phyloP scores from a whole-genome alignment of 768 basidiomycete species.

The Pholiota conissans region DNA sequence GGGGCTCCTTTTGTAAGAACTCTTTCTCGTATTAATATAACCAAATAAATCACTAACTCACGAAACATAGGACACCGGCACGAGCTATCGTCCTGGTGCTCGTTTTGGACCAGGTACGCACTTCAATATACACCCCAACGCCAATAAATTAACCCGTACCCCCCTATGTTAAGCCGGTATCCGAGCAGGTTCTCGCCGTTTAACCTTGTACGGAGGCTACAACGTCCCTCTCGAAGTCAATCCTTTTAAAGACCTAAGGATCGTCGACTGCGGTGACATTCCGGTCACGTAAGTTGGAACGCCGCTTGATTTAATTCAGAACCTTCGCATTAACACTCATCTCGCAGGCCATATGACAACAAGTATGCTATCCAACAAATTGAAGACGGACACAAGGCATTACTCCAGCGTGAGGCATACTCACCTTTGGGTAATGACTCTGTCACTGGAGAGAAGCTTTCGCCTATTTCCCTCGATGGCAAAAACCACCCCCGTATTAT shows the following conservation, averaged over 20 bases:
- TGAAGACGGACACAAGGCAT: conserved; percentile 67
- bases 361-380: conserved; percentile 73
- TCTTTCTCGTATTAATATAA: conserved; percentile 1
- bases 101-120: conserved; percentile 68
- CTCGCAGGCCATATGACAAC: conserved; percentile 70
- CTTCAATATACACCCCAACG: background rate
- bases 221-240: conserved; percentile 74
- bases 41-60: background rate
- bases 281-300: conserved; percentile 52
- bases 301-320: background rate
- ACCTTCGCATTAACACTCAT: background rate
- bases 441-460: conserved; percentile 53
- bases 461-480: conserved; percentile 66
- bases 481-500: conserved; percentile 77
- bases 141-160: conserved; percentile 1
- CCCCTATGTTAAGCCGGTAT: conserved; percentile 54
- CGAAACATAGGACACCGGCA: conserved; percentile 57
- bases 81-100: conserved; percentile 81
- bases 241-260: conserved; percentile 67
- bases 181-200: conserved; percentile 72
- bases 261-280: conserved; percentile 81
- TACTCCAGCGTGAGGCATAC: conserved; percentile 64
- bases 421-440: conserved; percentile 66
- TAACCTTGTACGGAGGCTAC: conserved; percentile 77
- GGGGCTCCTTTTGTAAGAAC: conserved; percentile 73